Percentiles rank a stretch among this genome's conserved stretches.
Evolutionary conservation across 208 protist genomes (phyloP).

Genomic region (Acanthamoeba quina): DNA sequence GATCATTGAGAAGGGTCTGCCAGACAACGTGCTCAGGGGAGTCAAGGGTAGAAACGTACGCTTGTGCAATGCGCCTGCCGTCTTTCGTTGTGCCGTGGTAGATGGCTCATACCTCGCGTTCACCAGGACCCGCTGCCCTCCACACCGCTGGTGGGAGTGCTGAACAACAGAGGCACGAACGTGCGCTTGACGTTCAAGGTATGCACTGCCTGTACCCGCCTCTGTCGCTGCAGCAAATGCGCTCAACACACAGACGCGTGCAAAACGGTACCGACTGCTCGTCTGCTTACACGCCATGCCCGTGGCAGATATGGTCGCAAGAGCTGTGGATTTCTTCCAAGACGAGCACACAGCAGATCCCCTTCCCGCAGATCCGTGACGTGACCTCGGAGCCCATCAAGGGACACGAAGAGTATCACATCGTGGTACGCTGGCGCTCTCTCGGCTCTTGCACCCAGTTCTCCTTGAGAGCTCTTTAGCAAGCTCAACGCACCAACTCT

Average conservation of each 20-base stretch:
- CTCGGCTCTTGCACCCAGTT: background rate
- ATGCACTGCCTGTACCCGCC: background rate
- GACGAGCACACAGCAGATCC: constrained; percentile 73
- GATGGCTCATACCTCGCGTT: background rate
- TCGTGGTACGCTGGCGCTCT: constrained; percentile 59
- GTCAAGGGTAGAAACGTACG: constrained; percentile 72
- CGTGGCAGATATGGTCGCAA: constrained; percentile 55
- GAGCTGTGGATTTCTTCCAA: constrained; percentile 67
- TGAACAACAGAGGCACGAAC: constrained; percentile 53
- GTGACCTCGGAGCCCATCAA: constrained; percentile 76
- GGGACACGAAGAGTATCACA: constrained; percentile 78
- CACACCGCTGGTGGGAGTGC: constrained; percentile 44
- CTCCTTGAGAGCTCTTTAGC: background rate
- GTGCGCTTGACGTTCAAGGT: constrained; percentile 73
- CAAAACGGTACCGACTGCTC: too few species aligned
- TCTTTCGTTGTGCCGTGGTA: background rate
- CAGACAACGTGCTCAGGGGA: constrained; percentile 66
- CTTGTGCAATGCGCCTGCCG: background rate
- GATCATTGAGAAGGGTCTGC: constrained; percentile 72
- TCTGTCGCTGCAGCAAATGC: too few species aligned
- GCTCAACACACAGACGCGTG: too few species aligned
- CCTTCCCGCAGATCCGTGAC: constrained; percentile 44
- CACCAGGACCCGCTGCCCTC: constrained; percentile 60
- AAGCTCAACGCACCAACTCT: too few species aligned
- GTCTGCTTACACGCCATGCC: too few species aligned